Conservation (phyloP, 345 rosid species). For the Arabis hirsuta region DNA sequence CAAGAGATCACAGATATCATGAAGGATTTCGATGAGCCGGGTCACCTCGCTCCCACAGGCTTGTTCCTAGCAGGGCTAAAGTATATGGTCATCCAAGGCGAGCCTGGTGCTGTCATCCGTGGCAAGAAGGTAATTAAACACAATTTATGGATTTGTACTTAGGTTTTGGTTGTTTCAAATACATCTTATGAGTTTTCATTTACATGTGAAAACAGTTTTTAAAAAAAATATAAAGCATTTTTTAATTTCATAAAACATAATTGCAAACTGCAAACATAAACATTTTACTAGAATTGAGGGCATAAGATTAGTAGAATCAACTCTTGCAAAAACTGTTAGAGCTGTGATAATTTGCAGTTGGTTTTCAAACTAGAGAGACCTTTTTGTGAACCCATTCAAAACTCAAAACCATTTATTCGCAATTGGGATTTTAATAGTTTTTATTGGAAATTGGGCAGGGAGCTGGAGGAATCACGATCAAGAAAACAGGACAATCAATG, state of each 20-base stretch:
- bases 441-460: slow-evolving; percentile 49
- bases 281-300: no score
- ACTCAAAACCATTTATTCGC: no score
- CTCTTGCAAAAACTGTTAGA: neutral
- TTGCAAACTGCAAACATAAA: no score
- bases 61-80: slow-evolving; percentile 58
- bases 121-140: slow-evolving; percentile 63
- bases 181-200: no score
- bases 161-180: no score
- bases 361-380: slow-evolving; percentile 1
- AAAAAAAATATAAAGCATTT: no score
- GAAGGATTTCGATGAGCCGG: slow-evolving; percentile 73
- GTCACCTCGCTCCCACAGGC: slow-evolving; percentile 73
- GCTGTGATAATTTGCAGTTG: neutral
- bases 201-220: no score
- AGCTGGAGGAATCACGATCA: slow-evolving; percentile 74
- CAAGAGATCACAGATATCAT: slow-evolving; percentile 57
- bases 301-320: neutral
- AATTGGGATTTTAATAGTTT: neutral
- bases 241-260: no score
- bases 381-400: no score
- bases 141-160: no score
- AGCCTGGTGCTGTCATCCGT: slow-evolving; percentile 72
- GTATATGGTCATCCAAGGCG: slow-evolving; percentile 55
- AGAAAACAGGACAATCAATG: slow-evolving; percentile 76